Evolutionary conservation across 495 filamentous ascomycete species (phyloP), one percentile per base, ranked within the genome.

Genomic region (Penicillium simplicissimum): DNA sequence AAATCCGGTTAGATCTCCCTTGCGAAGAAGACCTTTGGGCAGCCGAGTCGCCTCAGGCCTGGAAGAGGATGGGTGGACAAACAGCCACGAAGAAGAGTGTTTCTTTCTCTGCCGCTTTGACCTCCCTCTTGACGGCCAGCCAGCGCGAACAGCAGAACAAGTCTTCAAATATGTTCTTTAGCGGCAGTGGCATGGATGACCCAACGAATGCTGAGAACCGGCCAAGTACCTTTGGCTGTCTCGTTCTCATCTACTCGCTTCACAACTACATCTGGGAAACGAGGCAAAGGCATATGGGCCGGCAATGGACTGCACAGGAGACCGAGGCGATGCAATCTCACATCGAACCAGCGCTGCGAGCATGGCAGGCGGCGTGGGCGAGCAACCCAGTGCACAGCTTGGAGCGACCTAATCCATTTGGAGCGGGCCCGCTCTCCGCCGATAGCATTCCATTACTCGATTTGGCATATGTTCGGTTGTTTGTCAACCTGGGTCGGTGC

Each of bases 221-320:
- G 61, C 93, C 93, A 3, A 98, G 95, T 74, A 95, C 93, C 7
- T 96, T 97, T 67, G 95, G 95, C 21, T 98, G 95, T 75, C 78
- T 97, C 15, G 84, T 97, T 11, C 80, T 98, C 55, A 98, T 98
- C 70, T 96, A 96, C 73, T 94, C 95, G 1, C 78, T 98, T 28
- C 95, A 98, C 74, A 96, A 97, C 63, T 97, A 97, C 73, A 97
- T 98, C 47, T 98, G 95, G 95, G 94, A 98, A 76, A 97, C 93
- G 1, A 85, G 95, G 40, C 93, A 96, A 72, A 81, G 92, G 37
- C 94, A 97, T 67, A 88, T 93, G 68, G 93, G 90, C 59, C 87
- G 92, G 61, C 84, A 91, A 61, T 97, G 94, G 94, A 96, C 93
- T 15, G 84, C 89, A 31, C 87, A 90, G 61, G 95, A 98, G 72